Evolutionary conservation across 2,329 filamentous ascomycete genomes (phyloP).

Genomic region (Colletotrichum gloeosporioides): DNA sequence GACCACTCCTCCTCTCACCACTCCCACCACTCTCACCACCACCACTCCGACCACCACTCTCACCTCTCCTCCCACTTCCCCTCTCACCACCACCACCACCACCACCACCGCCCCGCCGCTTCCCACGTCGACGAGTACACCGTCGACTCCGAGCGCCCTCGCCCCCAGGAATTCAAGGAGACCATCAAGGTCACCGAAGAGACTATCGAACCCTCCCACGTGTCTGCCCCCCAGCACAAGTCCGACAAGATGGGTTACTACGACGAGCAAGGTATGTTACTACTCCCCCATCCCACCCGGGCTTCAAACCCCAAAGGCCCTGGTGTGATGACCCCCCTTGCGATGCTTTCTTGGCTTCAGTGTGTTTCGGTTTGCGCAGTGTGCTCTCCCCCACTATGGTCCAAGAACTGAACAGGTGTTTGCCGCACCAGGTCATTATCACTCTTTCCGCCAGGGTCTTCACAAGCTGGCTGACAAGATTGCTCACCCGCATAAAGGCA

Average conservation of each 20-base stretch:
- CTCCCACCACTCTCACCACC: slow-evolving; percentile 12
- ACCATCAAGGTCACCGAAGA: slow-evolving; percentile 68
- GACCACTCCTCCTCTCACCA: slow-evolving; percentile 31
- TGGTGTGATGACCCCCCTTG: not conserved
- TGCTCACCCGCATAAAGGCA: slow-evolving; percentile 48
- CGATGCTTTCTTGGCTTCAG: slow-evolving; percentile 12
- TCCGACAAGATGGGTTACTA: slow-evolving; percentile 68
- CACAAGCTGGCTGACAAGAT: slow-evolving; percentile 65
- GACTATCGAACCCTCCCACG: slow-evolving; percentile 64
- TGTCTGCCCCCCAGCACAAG: slow-evolving; percentile 46
- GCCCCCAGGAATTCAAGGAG: slow-evolving; percentile 49
- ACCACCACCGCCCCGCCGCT: not conserved
- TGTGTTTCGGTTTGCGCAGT: slow-evolving; percentile 21
- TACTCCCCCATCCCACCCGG: not conserved
- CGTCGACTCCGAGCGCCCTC: slow-evolving; percentile 45
- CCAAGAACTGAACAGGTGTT: slow-evolving; percentile 16
- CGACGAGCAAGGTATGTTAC: slow-evolving; percentile 63
- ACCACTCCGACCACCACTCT: slow-evolving; percentile 24
- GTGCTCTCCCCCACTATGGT: slow-evolving; percentile 14
- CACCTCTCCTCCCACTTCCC: slow-evolving; percentile 44
- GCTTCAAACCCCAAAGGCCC: not conserved
- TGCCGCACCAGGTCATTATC: slow-evolving; percentile 55
- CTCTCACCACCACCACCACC: slow-evolving; percentile 42
- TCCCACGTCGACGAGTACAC: slow-evolving; percentile 52
- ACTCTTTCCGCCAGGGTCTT: slow-evolving; percentile 61